A percentile compares a stretch with the other conserved stretches of the same genome.
Conservation (phyloP, 1,284 basidiomycete species). For the Ustilago shanxiensis region DNA sequence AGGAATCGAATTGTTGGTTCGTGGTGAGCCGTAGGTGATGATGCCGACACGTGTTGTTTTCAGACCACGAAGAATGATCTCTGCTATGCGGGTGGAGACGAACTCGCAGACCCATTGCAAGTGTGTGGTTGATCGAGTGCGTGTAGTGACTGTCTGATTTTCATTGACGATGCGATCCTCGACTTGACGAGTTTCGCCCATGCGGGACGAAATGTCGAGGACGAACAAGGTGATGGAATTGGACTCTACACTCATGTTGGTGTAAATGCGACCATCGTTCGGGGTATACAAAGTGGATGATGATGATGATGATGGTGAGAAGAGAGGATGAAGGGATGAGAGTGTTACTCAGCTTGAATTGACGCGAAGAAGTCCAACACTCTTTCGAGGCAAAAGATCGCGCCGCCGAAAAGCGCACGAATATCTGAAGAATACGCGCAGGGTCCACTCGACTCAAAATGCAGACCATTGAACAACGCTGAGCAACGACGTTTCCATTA, state of each 20-base stretch:
- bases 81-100: slow-evolving; percentile 87
- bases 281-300: not conserved
- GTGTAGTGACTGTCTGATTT: slow-evolving; percentile 70
- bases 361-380: slow-evolving; percentile 28
- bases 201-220: slow-evolving; percentile 86
- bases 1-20: slow-evolving; percentile 77
- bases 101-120: slow-evolving; percentile 86
- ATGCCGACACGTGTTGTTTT: slow-evolving; percentile 93
- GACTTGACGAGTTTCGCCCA: slow-evolving; percentile 75
- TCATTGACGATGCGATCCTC: slow-evolving; percentile 46
- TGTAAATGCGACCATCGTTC: not conserved
- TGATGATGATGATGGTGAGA: slow-evolving; percentile 11
- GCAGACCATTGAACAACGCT: no score
- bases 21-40: slow-evolving; percentile 78
- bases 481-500: no score
- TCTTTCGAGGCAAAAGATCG: slow-evolving; percentile 4
- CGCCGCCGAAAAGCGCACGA: slow-evolving; percentile 10
- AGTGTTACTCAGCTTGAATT: slow-evolving; percentile 4
- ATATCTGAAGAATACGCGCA: not conserved
- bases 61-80: slow-evolving; percentile 87
- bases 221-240: slow-evolving; percentile 74
- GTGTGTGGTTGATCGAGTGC: slow-evolving; percentile 74
- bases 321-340: not conserved
- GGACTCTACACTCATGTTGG: slow-evolving; percentile 44
- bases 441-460: not conserved